Evolutionary conservation across 257 asterid species (phyloP), one percentile per base, ranked within the genome.

Genomic region (Cinchona pubescens): DNA sequence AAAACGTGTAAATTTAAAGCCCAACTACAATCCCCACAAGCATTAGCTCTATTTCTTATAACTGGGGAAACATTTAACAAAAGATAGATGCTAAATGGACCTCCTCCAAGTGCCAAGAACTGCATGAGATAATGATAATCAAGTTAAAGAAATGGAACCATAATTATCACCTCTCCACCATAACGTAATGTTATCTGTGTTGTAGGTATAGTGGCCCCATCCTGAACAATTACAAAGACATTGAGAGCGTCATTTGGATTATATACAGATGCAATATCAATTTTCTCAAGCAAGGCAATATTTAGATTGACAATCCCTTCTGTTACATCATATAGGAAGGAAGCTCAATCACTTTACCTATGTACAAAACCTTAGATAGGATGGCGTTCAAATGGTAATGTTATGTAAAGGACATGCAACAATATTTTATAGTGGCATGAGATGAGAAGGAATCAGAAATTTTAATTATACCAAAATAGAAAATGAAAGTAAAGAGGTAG

Each of bases 91-190:
- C 63, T 21, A 70, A 51, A 32, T 70, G 34, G 56, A 37, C 56
- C 42, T 48, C 55, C 32, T 69, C 23, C 7, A 9, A 12, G 7
- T 37, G 25, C 66, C 8, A 35, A 61, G 46, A 53, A 8, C 32
- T 42, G 23, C 69, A 23, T 14, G 51, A 37, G 58, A 25, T 45
- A 42, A 49, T 67, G 64, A 67, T 43, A 76, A 71, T 49, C 48
- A 51, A 65, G 23, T 48, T 69, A 60, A 76, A 76, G 69, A 63
- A 30, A 61, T 30, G 77, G 43, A 78, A 64, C 71, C 66, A 69
- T 29, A 61, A 59, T 75, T 73, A 87, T 87, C 84, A 94, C 99
- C 97, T 95, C 99, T 85, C 99, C 99, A 74, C 99, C 99, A 65
- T 87, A 95, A 51, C 96, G 90, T 85, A 95, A 79, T 75, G 85